Evolutionary conservation across 2,329 filamentous ascomycete genomes (phyloP).

Genomic region (Penicillium glabrum): DNA sequence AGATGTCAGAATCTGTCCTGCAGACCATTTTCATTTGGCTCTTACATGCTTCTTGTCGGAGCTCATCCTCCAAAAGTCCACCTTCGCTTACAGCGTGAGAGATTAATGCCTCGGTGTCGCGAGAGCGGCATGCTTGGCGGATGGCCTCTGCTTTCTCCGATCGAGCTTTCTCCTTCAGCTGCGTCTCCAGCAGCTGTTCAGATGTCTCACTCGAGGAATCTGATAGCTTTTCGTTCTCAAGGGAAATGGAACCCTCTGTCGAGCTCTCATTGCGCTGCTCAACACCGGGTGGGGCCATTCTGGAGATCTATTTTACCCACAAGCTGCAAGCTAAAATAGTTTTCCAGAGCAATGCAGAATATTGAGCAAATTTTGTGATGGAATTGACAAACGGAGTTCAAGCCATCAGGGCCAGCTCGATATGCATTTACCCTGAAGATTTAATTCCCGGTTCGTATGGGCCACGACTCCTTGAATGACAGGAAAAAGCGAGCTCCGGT

Average conservation of each 20-base stretch:
- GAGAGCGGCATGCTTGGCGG: conserved; percentile 59
- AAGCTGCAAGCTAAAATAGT: background rate
- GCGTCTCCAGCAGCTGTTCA: background rate
- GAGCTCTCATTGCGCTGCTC: background rate
- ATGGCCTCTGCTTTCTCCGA: conserved; percentile 51
- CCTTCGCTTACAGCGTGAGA: conserved; percentile 61
- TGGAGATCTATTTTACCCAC: background rate
- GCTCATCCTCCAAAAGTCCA: conserved; percentile 65
- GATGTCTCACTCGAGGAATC: background rate
- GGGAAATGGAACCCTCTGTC: background rate
- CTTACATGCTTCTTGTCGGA: conserved; percentile 78
- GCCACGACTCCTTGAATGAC: background rate
- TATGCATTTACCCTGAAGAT: background rate
- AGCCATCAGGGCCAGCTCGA: background rate
- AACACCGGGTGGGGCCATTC: background rate
- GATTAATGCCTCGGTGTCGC: conserved; percentile 58
- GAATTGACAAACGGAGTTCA: background rate
- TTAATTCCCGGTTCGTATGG: background rate
- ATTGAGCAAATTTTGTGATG: background rate
- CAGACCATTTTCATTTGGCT: conserved; percentile 21
- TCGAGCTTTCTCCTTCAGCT: conserved; percentile 6
- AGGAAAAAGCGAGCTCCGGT: background rate
- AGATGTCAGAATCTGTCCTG: conserved; percentile 11
- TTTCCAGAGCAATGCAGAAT: background rate
- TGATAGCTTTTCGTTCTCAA: conserved; percentile 6